Base-by-base conservation (phyloP, 257 asterid species). In the Solanum bulbocastanum region DNA sequence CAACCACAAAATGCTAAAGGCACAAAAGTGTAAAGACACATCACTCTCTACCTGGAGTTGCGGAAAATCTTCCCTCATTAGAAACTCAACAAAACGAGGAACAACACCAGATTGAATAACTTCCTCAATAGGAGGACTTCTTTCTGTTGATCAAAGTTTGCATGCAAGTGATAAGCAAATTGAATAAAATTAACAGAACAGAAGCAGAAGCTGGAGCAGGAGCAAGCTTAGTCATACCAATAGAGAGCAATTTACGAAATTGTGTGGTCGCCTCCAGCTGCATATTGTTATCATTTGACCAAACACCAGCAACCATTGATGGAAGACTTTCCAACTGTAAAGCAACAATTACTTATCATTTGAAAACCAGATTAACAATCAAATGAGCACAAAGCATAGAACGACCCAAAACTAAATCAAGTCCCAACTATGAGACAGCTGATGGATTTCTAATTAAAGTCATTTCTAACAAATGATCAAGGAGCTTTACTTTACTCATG, bases 41-140 rank as follows among this genome's bases (percentile, higher is more conserved):
- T 81, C 78, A 65, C 16, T 86, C 87, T 83, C 88, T 81, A 96
- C 99, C 98, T 96, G 98, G 78, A 96, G 98, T 89, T 91, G 94
- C 22, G 98, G 98, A 86, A 91, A 92, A 88, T 96, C 98, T 89
- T 94, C 98, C 90, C 96, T 92, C 83, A 76, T 85, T 58, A 96
- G 98, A 92, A 94, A 95, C 90, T 96, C 98, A 83, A 96, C 98
- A 87, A 96, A 95, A 73, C 98, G 96, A 86, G 99, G 98, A 87
- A 96, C 96, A 69, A 96, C 98, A 68, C 98, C 99, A 87, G 98
- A 92, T 89, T 95, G 95, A 88, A 96, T 94, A 27, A 95, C 99
- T 93, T 96, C 98, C 90, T 96, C 98, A 85, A 96, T 96, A 40
- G 99, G 99, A 87, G 98, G 98, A 91, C 93, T 94, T 86, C 98